Percentiles rank a stretch among this genome's conserved stretches.
Evolutionary conservation across 2,329 filamentous ascomycete species (phyloP).

Genomic region (Macrophomina phaseolina): DNA sequence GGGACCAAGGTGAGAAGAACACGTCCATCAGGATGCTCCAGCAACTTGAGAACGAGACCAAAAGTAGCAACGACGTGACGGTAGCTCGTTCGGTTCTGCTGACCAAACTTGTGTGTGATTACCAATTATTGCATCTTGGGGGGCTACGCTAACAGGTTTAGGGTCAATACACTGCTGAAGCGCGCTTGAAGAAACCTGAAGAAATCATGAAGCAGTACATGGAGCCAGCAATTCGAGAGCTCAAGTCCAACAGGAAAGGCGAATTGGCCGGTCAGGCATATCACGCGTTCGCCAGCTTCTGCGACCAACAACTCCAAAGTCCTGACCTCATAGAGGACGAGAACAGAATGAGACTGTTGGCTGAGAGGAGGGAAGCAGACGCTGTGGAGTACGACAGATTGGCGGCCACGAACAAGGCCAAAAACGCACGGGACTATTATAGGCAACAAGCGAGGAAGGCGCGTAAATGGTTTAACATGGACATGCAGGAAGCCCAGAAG

Average conservation of each 20-base stretch:
- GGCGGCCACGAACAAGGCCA: slow-evolving; percentile 54
- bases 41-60: slow-evolving; percentile 55
- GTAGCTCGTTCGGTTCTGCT: slow-evolving; percentile 68
- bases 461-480: slow-evolving; percentile 88
- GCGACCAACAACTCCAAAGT: slow-evolving; percentile 90
- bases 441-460: slow-evolving; percentile 71
- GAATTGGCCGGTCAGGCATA: slow-evolving; percentile 85
- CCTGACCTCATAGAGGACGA: slow-evolving; percentile 85
- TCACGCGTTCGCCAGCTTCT: slow-evolving; percentile 94
- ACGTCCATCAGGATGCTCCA: slow-evolving; percentile 90
- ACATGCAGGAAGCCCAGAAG: slow-evolving; percentile 83
- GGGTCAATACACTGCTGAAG: slow-evolving; percentile 87
- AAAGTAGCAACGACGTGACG: slow-evolving; percentile 33
- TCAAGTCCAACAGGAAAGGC: slow-evolving; percentile 71
- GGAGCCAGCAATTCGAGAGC: slow-evolving; percentile 79
- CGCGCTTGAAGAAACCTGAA: slow-evolving; percentile 88
- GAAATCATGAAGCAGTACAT: slow-evolving; percentile 88
- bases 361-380: slow-evolving; percentile 80
- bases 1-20: slow-evolving; percentile 90
- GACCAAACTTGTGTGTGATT: slow-evolving; percentile 70
- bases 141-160: slow-evolving; percentile 37
- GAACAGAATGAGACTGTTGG: slow-evolving; percentile 76
- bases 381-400: slow-evolving; percentile 73
- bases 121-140: not conserved
- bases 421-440: slow-evolving; percentile 57